Conservation (phyloP, 2,329 filamentous ascomycete species). For the Coniochaeta sp. region DNA sequence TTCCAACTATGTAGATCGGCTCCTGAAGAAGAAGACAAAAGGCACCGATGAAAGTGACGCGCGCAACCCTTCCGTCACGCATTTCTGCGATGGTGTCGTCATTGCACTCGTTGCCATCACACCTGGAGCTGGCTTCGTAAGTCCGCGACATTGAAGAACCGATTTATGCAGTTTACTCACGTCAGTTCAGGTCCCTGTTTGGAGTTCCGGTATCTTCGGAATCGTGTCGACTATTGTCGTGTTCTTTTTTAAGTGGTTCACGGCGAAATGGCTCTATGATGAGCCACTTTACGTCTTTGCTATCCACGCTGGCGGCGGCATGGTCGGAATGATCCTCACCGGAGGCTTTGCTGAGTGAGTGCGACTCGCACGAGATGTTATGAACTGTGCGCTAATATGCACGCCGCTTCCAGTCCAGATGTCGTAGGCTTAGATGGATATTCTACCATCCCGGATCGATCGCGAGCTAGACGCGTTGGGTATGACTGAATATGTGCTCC, state of each 20-base stretch:
- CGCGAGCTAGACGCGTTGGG: constrained; percentile 6
- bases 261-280: constrained; percentile 3
- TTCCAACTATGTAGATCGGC: constrained; percentile 4
- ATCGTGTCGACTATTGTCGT: constrained; percentile 7
- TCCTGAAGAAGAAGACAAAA: constrained; percentile 3
- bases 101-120: constrained; percentile 11
- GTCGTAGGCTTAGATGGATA: constrained; percentile 9
- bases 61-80: constrained; percentile 5
- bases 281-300: constrained; percentile 49
- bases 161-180: not conserved
- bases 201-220: constrained; percentile 9
- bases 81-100: constrained; percentile 11
- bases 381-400: not conserved
- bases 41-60: constrained; percentile 3
- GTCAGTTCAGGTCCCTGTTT: constrained; percentile 6
- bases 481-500: not conserved
- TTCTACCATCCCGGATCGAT: constrained; percentile 7
- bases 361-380: not conserved
- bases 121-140: constrained; percentile 10
- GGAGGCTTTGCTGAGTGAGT: constrained; percentile 42
- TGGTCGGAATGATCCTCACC: constrained; percentile 49
- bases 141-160: not conserved
- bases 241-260: constrained; percentile 8
- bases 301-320: constrained; percentile 49
- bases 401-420: constrained; percentile 1